Evolutionary conservation across 1,139 yeast genomes (phyloP).

Genomic region (Nadsonia commutata): DNA sequence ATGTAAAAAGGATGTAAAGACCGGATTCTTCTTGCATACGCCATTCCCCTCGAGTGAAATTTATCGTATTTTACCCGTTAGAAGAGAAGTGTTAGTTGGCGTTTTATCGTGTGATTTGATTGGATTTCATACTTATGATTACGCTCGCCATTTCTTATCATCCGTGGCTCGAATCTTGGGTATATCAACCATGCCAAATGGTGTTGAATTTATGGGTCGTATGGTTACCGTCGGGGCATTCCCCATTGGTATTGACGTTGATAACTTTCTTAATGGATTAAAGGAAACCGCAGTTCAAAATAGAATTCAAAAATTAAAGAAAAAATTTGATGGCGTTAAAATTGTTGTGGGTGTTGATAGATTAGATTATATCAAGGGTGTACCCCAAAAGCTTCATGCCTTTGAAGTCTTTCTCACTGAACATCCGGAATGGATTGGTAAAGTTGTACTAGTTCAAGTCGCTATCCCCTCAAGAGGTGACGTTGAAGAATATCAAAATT

Average conservation of each 20-base stretch:
- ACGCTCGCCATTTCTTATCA: constrained; percentile 92
- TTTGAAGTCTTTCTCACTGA: constrained; percentile 82
- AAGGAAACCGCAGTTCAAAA: constrained; percentile 45
- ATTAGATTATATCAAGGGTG: constrained; percentile 91
- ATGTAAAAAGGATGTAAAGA: constrained; percentile 33
- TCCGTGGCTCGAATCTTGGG: constrained; percentile 79
- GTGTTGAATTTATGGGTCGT: constrained; percentile 65
- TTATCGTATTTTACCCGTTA: constrained; percentile 85
- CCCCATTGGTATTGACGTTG: constrained; percentile 97
- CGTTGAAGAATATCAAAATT: constrained; percentile 92
- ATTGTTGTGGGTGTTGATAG: constrained; percentile 93
- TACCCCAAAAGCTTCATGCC: constrained; percentile 92
- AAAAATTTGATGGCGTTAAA: constrained; percentile 55
- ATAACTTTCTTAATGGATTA: constrained; percentile 72
- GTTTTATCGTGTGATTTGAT: constrained; percentile 86
- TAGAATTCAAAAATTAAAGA: constrained; percentile 48
- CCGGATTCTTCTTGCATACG: constrained; percentile 92
- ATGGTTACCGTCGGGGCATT: constrained; percentile 85
- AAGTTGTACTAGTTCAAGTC: constrained; percentile 87
- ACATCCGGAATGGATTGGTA: constrained; percentile 97
- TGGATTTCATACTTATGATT: constrained; percentile 98
- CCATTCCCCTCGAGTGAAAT: constrained; percentile 98
- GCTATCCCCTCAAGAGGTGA: constrained; percentile 98
- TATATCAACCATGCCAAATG: constrained; percentile 79
- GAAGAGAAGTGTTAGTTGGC: constrained; percentile 83